Evolutionary conservation across 371 early-diverging fungal species (phyloP).

Genomic region (Cokeromyces recurvatus): DNA sequence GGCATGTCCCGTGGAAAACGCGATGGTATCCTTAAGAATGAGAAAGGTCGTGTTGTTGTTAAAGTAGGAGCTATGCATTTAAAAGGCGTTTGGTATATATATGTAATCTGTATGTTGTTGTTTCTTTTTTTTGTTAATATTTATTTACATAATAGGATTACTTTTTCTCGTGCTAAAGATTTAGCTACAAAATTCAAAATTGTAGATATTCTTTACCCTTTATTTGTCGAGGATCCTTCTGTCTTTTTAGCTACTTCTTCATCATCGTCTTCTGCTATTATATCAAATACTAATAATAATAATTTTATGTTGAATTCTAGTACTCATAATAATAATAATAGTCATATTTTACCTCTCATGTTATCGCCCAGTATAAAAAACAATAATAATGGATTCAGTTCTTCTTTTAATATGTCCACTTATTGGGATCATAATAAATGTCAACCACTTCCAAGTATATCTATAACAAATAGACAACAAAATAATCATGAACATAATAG

Average conservation of each 20-base stretch:
- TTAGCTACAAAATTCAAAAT: slow-evolving; percentile 63
- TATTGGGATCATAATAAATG: no score
- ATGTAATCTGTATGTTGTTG: background rate
- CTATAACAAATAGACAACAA: no score
- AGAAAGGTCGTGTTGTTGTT: slow-evolving; percentile 80
- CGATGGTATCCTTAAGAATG: slow-evolving; percentile 84
- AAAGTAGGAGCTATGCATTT: slow-evolving; percentile 88
- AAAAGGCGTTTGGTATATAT: slow-evolving; percentile 79
- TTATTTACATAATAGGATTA: slow-evolving; percentile 52
- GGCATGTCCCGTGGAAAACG: slow-evolving; percentile 89
- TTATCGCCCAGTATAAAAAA: no score
- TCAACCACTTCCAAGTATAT: no score
- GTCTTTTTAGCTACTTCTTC: slow-evolving; percentile 17
- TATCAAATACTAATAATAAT: background rate
- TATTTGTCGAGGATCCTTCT: slow-evolving; percentile 66
- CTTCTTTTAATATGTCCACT: no score
- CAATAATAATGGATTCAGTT: no score
- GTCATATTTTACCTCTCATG: slow-evolving; percentile 7
- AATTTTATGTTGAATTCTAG: no score
- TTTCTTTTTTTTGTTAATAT: slow-evolving; percentile 1
- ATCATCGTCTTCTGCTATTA: no score
- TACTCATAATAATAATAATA: background rate
- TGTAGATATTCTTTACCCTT: slow-evolving; percentile 57
- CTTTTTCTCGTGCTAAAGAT: slow-evolving; percentile 58
- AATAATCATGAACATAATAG: no score